A percentile compares a stretch with the other conserved stretches of the same genome.
These are phyloP conservation scores for Toxoplasma gondii DNA, from an alignment of 169 alveolate genomes.

Conservation along the genomic window DNA sequence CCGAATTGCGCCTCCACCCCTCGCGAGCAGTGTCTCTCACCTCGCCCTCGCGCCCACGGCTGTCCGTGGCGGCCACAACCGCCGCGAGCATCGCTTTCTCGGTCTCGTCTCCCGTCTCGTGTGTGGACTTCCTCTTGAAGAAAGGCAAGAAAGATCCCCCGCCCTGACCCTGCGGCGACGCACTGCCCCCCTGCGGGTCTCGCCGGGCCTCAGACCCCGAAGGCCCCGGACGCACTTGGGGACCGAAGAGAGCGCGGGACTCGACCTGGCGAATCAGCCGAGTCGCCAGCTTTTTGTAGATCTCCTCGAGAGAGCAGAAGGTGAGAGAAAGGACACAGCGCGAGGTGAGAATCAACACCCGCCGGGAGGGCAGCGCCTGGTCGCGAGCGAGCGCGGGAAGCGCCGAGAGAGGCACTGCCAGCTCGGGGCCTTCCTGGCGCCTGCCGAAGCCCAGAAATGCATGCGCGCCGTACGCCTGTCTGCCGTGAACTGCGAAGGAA, in stretches of 20 bases:
- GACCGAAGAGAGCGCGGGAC: background rate
- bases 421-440: background rate
- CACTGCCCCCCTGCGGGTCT: background rate
- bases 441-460: background rate
- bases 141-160: background rate
- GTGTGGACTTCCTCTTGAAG: background rate
- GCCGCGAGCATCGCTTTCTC: background rate
- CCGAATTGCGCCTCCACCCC: background rate
- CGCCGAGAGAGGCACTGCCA: background rate
- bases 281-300: background rate
- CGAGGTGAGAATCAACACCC: background rate
- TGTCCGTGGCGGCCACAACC: background rate
- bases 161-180: background rate
- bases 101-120: background rate
- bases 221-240: too few relatives aligned
- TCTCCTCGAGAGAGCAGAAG: background rate
- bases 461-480: too few relatives aligned
- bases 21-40: background rate
- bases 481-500: background rate
- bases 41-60: background rate
- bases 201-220: too few relatives aligned
- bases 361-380: background rate
- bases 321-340: background rate
- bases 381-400: background rate
- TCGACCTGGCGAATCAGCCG: background rate